A percentile compares a stretch with the other conserved stretches of the same genome.
phyloP scores from a whole-genome alignment of 805 yeast genomes.

The Metschnikowia peoriensis region DNA sequence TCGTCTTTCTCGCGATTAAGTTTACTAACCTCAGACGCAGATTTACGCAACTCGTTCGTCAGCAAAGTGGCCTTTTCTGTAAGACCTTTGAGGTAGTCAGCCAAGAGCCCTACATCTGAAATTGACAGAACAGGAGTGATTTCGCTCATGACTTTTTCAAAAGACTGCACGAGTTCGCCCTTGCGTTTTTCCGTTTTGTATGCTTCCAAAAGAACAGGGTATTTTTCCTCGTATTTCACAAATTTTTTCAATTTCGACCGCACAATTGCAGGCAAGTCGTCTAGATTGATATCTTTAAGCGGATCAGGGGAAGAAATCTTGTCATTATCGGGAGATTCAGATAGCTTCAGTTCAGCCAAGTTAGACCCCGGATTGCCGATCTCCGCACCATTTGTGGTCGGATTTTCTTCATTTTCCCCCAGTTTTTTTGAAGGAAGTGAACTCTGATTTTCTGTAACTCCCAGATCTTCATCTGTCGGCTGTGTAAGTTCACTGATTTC shows the following conservation, averaged over 20 bases:
- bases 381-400: neutral
- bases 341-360: neutral
- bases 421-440: neutral
- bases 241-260: constrained; percentile 68
- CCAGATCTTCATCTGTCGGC: constrained; percentile 42
- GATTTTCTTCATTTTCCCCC: neutral
- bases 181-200: constrained; percentile 78
- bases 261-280: constrained; percentile 55
- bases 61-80: constrained; percentile 59
- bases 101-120: constrained; percentile 66
- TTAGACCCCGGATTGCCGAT: neutral
- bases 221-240: constrained; percentile 84
- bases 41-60: constrained; percentile 60
- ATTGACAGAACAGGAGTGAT: constrained; percentile 77
- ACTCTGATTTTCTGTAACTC: constrained; percentile 5
- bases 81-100: constrained; percentile 66
- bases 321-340: neutral
- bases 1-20: constrained; percentile 12
- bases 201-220: constrained; percentile 81
- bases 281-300: constrained; percentile 26
- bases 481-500: constrained; percentile 44
- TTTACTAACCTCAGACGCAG: constrained; percentile 29
- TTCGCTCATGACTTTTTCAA: constrained; percentile 73
- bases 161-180: constrained; percentile 52
- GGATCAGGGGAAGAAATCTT: constrained; percentile 8